A percentile compares a stretch with the other conserved stretches of the same genome.
Conservation (phyloP, 1,139 yeast species). For the Tardiomyces blankii region DNA sequence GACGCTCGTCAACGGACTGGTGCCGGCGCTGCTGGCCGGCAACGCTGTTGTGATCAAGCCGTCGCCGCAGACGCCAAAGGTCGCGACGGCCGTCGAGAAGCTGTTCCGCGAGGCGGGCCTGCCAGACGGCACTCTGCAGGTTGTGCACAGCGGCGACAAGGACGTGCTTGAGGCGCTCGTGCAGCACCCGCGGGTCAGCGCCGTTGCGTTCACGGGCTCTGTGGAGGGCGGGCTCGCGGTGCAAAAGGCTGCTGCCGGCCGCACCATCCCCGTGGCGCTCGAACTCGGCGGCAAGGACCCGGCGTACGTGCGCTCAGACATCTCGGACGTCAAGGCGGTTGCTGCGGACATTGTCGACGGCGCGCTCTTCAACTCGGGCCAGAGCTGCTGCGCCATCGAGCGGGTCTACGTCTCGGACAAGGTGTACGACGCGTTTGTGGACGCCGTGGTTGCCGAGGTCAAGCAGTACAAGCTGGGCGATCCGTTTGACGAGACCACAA, state of each 20-base stretch:
- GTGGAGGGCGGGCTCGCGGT: slow-evolving; percentile 72
- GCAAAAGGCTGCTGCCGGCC: slow-evolving; percentile 58
- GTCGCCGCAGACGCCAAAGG: slow-evolving; percentile 73
- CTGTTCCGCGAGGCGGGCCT: slow-evolving; percentile 62
- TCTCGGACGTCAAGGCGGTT: slow-evolving; percentile 40
- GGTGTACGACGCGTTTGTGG: slow-evolving; percentile 57
- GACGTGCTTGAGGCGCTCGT: slow-evolving; percentile 53
- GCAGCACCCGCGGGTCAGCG: slow-evolving; percentile 51
- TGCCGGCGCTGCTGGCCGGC: slow-evolving; percentile 77
- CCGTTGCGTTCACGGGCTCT: slow-evolving; percentile 82
- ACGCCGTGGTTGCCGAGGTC: slow-evolving; percentile 53
- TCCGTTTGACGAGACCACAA: slow-evolving; percentile 59
- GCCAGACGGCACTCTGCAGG: slow-evolving; percentile 72
- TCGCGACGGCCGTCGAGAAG: slow-evolving; percentile 56
- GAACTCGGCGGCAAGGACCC: slow-evolving; percentile 90
- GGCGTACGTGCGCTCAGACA: slow-evolving; percentile 65
- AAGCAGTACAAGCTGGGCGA: slow-evolving; percentile 44
- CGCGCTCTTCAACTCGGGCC: slow-evolving; percentile 77
- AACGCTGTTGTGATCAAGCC: slow-evolving; percentile 73
- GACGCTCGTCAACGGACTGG: slow-evolving; percentile 72
- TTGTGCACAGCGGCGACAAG: slow-evolving; percentile 46
- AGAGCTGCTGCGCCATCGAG: slow-evolving; percentile 84
- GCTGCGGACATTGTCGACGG: slow-evolving; percentile 83
- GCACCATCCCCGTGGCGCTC: slow-evolving; percentile 67
- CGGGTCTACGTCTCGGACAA: slow-evolving; percentile 64